Percentiles rank a stretch among this genome's conserved stretches.
phyloP scores from a whole-genome alignment of 352 stramenopile genomes.

The Globisporangium spiculum region DNA sequence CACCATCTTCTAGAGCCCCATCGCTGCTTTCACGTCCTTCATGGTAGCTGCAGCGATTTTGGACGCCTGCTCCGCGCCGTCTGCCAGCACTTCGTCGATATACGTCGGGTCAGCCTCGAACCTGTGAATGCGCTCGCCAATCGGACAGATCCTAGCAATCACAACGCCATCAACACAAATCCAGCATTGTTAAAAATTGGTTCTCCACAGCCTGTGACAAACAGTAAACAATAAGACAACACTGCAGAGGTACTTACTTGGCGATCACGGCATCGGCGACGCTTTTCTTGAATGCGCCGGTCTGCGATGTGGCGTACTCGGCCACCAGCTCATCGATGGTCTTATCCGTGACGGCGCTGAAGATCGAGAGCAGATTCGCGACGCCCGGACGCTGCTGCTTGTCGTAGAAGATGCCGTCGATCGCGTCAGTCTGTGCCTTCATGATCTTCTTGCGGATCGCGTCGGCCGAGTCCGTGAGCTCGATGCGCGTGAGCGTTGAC shows the following conservation, averaged over 20 bases:
- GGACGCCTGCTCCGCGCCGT: slow-evolving; percentile 72
- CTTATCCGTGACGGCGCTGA: slow-evolving; percentile 65
- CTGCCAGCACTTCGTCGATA: slow-evolving; percentile 85
- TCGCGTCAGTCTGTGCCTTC: slow-evolving; percentile 88
- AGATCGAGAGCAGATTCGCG: slow-evolving; percentile 95
- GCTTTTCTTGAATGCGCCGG: slow-evolving; percentile 94
- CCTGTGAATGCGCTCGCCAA: slow-evolving; percentile 92
- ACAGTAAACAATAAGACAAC: slow-evolving; percentile 15
- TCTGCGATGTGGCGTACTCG: slow-evolving; percentile 56
- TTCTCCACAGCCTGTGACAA: not conserved
- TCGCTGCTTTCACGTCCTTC: slow-evolving; percentile 70
- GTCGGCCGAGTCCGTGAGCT: slow-evolving; percentile 84
- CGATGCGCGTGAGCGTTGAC: slow-evolving; percentile 91
- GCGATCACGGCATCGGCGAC: slow-evolving; percentile 94
- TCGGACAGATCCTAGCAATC: slow-evolving; percentile 81
- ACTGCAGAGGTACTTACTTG: slow-evolving; percentile 53
- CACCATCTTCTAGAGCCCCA: slow-evolving; percentile 42
- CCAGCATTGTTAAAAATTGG: slow-evolving; percentile 1
- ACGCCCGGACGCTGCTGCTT: slow-evolving; percentile 92
- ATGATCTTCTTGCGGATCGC: slow-evolving; percentile 84
- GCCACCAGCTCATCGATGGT: slow-evolving; percentile 73
- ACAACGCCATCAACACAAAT: slow-evolving; percentile 1
- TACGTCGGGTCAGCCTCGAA: slow-evolving; percentile 90
- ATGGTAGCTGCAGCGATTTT: slow-evolving; percentile 69
- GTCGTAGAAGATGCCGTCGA: slow-evolving; percentile 80